Percentiles rank a stretch among this genome's conserved stretches.
phyloP scores from a whole-genome alignment of 1,284 basidiomycete genomes.

The Heterobasidion annosum region DNA sequence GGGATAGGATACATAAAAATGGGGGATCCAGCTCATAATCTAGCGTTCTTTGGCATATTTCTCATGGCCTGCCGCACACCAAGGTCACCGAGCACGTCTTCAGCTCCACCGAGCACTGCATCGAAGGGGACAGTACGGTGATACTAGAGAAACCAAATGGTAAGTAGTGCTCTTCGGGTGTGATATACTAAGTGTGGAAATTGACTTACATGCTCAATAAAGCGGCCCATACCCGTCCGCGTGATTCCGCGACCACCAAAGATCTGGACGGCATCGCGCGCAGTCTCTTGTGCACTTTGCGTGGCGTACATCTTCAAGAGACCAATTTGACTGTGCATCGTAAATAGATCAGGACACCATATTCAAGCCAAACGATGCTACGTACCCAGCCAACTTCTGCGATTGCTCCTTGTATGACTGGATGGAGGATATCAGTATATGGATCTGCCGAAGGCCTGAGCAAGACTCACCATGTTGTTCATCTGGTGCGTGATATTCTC shows the following conservation, averaged over 20 bases:
- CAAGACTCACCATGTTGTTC: conserved; percentile 59
- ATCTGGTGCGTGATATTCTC: conserved; percentile 88
- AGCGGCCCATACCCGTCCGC: conserved; percentile 43
- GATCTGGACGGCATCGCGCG: conserved; percentile 52
- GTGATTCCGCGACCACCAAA: conserved; percentile 46
- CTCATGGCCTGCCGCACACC: conserved; percentile 57
- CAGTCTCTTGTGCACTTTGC: conserved; percentile 58
- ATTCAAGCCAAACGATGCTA: conserved; percentile 59
- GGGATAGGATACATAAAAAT: too few species aligned
- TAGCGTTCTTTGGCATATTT: conserved; percentile 47
- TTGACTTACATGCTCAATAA: conserved; percentile 42
- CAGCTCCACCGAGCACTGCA: conserved; percentile 39
- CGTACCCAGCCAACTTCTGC: conserved; percentile 61
- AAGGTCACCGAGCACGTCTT: conserved; percentile 49
- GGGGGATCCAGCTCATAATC: conserved; percentile 17
- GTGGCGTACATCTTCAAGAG: conserved; percentile 47
- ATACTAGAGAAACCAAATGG: conserved; percentile 23
- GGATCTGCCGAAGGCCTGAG: background rate
- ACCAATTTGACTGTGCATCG: background rate
- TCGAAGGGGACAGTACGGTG: conserved; percentile 48
- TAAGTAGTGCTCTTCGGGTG: too few species aligned
- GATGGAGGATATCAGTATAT: conserved; percentile 14
- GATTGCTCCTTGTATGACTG: conserved; percentile 80
- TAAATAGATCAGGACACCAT: conserved; percentile 13
- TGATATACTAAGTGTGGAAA: background rate